Conservation (phyloP, 768 basidiomycete genomes). For the Lactifluus rugatus region DNA sequence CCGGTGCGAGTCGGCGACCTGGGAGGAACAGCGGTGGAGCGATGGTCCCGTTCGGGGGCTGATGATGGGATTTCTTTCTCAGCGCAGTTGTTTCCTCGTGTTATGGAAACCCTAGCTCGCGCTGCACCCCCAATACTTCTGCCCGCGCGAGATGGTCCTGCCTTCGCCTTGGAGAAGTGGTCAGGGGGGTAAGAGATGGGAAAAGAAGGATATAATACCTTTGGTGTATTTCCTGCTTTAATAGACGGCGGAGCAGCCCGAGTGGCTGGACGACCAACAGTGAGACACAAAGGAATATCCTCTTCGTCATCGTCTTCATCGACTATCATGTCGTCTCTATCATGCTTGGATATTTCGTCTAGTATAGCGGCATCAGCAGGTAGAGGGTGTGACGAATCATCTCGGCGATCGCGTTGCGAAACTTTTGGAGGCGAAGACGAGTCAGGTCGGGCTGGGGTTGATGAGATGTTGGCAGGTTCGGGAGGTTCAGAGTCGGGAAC, state of each 20-base stretch:
- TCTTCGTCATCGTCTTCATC: conserved; percentile 23
- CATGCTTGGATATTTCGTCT: background rate
- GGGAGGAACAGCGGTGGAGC: conserved; percentile 6
- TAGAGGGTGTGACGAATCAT: background rate
- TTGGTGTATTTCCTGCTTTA: conserved; percentile 18
- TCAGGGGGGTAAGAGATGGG: background rate
- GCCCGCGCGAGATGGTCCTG: conserved; percentile 1
- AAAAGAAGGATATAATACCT: background rate
- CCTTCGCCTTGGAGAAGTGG: background rate
- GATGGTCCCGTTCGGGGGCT: conserved; percentile 43
- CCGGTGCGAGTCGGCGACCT: too few relatives aligned
- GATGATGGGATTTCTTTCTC: conserved; percentile 39
- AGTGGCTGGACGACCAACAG: conserved; percentile 7
- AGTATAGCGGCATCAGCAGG: background rate
- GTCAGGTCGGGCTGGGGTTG: background rate
- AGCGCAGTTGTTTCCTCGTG: background rate
- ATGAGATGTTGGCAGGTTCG: conserved; percentile 25
- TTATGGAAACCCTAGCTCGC: background rate
- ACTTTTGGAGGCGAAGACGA: background rate
- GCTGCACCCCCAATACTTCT: background rate
- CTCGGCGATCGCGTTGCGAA: background rate
- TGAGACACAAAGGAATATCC: conserved; percentile 37
- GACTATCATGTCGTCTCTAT: conserved; percentile 23
- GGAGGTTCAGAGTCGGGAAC: conserved; percentile 59
- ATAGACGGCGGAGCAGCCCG: conserved; percentile 5